Base-by-base conservation (phyloP, 257 asterid genomes). In the Scutellaria minor region DNA sequence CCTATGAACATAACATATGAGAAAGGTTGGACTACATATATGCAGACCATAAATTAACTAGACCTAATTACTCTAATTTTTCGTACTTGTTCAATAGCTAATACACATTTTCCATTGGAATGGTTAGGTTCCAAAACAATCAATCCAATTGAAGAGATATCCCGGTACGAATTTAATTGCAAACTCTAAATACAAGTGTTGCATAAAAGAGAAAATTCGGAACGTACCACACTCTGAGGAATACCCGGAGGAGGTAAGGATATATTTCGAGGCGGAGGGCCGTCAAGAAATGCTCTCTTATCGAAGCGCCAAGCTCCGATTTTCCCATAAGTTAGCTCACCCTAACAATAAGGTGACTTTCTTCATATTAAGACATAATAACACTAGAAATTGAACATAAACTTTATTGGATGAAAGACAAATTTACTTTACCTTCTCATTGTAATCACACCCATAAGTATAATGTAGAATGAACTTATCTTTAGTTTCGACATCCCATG, bases 281-380 rank as follows among this genome's bases (percentile, higher is more conserved):
- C 66, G 2, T 44, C 46, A 27, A 68, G 73, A 62, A 73, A 81
- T 4, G 61, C 8, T 75, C 96, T 83, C 82, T 89, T 89, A 37
- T 87, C 85, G 31, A 89, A 89, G 60, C 83, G 66, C 96, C 93
- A 89, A 51, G 82, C 88, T 51, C 93, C 89, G 47, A 31, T 57
- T 73, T 60, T 57, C 11, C 83, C 91, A 7, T 65, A 73, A 2
- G 82, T 75, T 10, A 77, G 64, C 77, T 82, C 84, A 47, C 91
- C 93, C 96, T 89, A 75, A 66, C 35, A 13, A 47, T 4, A 14
- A 11, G 6, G 13, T 56, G 20, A 37, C 22, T 31, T 31, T 31
- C 31, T 6, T 15, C 18, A 37, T 35, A 22, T 51, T 15, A 50
- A 37, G 22, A 68, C 73, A 52, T 24, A 5, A 9, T 12, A 68